phyloP scores from a whole-genome alignment of 768 basidiomycete species.

The Tylopilus sp. region DNA sequence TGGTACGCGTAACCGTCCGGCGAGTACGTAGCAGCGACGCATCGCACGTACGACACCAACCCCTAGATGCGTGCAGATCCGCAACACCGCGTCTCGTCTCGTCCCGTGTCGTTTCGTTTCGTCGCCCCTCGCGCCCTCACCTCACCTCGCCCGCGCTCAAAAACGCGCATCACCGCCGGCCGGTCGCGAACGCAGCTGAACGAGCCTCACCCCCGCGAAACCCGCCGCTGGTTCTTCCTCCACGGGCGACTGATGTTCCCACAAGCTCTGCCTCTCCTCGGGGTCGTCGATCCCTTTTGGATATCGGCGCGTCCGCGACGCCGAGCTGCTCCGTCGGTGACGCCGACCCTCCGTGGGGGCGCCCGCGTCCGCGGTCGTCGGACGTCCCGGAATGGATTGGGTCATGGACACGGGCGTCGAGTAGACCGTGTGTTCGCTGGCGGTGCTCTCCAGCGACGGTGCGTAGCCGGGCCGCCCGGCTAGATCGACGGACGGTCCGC shows the following conservation, averaged over 20 bases:
- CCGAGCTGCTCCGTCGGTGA: constrained; percentile 36
- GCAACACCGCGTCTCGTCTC: neutral
- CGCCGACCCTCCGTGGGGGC: constrained; percentile 7
- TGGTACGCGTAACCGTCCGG: no score
- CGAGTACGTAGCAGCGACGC: no score
- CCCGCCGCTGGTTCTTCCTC: constrained; percentile 18
- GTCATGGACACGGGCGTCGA: constrained; percentile 7
- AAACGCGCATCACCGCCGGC: constrained; percentile 12
- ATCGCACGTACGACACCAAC: no score
- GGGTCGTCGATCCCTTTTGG: constrained; percentile 49
- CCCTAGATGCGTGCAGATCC: no score
- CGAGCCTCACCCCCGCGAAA: constrained; percentile 39
- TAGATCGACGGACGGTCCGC: neutral
- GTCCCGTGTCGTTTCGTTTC: neutral
- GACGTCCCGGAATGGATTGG: neutral
- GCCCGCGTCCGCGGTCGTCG: neutral
- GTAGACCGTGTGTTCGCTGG: constrained; percentile 20
- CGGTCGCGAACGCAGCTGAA: constrained; percentile 26
- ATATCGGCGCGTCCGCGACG: constrained; percentile 48
- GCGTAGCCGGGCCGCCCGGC: constrained; percentile 1
- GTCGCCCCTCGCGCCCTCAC: neutral
- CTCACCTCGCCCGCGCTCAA: constrained; percentile 5
- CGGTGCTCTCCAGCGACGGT: constrained; percentile 5
- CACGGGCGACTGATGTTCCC: constrained; percentile 34
- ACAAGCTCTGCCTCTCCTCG: constrained; percentile 61